Evolutionary conservation across 2,329 filamentous ascomycete species (phyloP).

Genomic region (Curvularia verruculosa): DNA sequence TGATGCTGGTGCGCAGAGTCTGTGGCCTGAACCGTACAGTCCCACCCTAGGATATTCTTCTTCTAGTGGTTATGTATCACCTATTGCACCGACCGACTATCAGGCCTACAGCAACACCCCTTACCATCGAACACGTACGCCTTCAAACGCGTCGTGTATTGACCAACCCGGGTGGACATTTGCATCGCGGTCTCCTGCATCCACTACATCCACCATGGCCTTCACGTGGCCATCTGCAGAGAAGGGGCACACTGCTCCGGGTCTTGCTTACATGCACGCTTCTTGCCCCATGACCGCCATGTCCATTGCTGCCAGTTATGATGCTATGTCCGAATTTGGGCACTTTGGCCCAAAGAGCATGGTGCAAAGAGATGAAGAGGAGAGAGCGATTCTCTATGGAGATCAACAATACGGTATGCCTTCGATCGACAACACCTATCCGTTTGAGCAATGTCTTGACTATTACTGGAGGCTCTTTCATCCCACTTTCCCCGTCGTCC

Average conservation of each 20-base stretch:
- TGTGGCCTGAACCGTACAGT: conserved; percentile 38
- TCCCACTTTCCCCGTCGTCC: conserved; percentile 53
- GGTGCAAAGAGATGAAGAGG: conserved; percentile 46
- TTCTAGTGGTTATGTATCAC: conserved; percentile 45
- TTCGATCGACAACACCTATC: conserved; percentile 39
- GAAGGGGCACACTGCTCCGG: conserved; percentile 33
- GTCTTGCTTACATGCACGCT: conserved; percentile 31
- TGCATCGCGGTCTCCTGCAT: conserved; percentile 44
- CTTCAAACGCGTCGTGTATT: conserved; percentile 46
- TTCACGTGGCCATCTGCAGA: conserved; percentile 41
- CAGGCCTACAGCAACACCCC: conserved; percentile 36
- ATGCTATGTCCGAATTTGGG: conserved; percentile 33
- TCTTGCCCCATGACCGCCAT: conserved; percentile 37
- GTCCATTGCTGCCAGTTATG: conserved; percentile 25
- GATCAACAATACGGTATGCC: conserved; percentile 49
- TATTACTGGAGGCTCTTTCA: conserved; percentile 56
- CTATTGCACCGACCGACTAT: conserved; percentile 36
- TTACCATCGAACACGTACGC: conserved; percentile 45
- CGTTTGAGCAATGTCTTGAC: conserved; percentile 51
- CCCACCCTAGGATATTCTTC: conserved; percentile 42
- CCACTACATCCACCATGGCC: conserved; percentile 42
- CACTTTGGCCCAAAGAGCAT: conserved; percentile 41
- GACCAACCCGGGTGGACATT: conserved; percentile 37
- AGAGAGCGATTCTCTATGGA: conserved; percentile 44
- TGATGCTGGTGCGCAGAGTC: conserved; percentile 24